Conservation (phyloP, 208 protist genomes). For the Acanthamoeba castellanii region DNA sequence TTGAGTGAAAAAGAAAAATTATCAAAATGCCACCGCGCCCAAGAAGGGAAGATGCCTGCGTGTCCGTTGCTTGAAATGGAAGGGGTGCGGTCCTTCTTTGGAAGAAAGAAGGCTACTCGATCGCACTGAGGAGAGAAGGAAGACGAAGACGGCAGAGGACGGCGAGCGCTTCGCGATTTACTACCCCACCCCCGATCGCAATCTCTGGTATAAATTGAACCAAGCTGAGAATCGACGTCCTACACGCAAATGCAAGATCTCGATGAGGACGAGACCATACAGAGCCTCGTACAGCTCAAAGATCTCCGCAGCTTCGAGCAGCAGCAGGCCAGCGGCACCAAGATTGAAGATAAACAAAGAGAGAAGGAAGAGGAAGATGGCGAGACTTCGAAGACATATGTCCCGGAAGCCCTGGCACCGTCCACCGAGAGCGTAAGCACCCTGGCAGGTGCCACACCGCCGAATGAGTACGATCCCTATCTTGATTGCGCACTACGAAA, state of each 20-base stretch:
- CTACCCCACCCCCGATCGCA: background rate
- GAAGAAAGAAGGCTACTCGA: background rate
- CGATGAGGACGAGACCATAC: slow-evolving; percentile 47
- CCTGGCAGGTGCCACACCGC: too few species aligned
- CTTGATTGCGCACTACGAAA: background rate
- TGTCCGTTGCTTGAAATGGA: background rate
- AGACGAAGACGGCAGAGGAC: background rate
- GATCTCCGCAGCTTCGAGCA: slow-evolving; percentile 26
- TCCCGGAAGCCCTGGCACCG: background rate
- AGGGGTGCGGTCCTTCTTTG: background rate
- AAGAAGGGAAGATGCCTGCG: background rate
- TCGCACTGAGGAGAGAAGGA: background rate
- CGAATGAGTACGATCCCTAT: background rate
- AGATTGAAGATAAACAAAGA: slow-evolving; percentile 59
- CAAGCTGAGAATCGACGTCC: background rate
- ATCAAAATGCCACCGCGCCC: too few species aligned
- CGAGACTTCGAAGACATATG: background rate
- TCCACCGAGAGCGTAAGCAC: background rate
- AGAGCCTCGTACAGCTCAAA: slow-evolving; percentile 40
- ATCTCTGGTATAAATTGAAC: background rate
- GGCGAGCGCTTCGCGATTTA: background rate
- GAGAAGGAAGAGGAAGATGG: slow-evolving; percentile 32
- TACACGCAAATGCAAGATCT: slow-evolving; percentile 2
- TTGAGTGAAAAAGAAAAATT: too few species aligned
- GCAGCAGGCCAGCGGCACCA: background rate